phyloP scores from a whole-genome alignment of 1,139 yeast species.

The Pneumocystis jirovecii region DNA sequence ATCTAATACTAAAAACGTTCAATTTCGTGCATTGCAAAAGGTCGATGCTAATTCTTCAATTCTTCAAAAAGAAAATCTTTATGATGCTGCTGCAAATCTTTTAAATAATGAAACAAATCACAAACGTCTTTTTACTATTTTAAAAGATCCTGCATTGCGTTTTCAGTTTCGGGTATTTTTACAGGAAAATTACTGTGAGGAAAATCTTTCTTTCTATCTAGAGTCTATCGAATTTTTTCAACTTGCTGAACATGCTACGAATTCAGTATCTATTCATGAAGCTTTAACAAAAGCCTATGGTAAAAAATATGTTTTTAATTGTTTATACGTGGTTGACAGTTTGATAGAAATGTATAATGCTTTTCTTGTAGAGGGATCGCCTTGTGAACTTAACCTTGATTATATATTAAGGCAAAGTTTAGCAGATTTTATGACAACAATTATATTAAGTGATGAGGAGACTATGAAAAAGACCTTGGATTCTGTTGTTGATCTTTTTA shows the following conservation, averaged over 20 bases:
- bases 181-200: slow-evolving; percentile 51
- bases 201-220: slow-evolving; percentile 56
- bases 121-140: slow-evolving; percentile 31
- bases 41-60: background rate
- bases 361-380: slow-evolving; percentile 54
- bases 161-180: slow-evolving; percentile 53
- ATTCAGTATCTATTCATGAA: slow-evolving; percentile 15
- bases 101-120: slow-evolving; percentile 9
- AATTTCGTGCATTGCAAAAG: background rate
- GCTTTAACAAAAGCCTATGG: slow-evolving; percentile 14
- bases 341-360: slow-evolving; percentile 38
- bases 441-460: slow-evolving; percentile 6
- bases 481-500: slow-evolving; percentile 12
- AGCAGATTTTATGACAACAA: slow-evolving; percentile 28
- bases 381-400: slow-evolving; percentile 58
- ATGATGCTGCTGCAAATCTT: background rate
- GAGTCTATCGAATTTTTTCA: slow-evolving; percentile 32
- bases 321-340: slow-evolving; percentile 26
- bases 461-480: slow-evolving; percentile 9
- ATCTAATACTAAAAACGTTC: background rate
- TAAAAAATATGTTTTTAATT: background rate
- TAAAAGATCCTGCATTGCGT: slow-evolving; percentile 67
- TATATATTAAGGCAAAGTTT: slow-evolving; percentile 40
- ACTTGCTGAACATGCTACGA: slow-evolving; percentile 14
- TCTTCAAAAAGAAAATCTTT: background rate